Conservation (phyloP, 2,329 filamentous ascomycete species). For the Dothideomycetidae sp. region DNA sequence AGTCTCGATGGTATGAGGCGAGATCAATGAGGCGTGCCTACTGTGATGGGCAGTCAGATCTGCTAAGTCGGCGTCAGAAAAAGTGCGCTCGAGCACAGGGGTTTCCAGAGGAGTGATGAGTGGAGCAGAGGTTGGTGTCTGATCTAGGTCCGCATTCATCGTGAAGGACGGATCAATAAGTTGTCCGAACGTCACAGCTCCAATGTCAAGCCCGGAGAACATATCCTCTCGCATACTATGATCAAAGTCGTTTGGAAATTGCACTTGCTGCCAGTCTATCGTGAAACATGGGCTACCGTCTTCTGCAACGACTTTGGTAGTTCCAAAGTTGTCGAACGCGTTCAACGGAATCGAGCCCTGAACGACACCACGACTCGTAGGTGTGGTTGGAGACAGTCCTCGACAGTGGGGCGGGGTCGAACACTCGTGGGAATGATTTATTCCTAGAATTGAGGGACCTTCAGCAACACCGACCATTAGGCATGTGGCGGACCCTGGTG, state of each 20-base stretch:
- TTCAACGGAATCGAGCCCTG: slow-evolving; percentile 32
- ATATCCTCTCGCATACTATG: slow-evolving; percentile 30
- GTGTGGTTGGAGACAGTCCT: slow-evolving; percentile 24
- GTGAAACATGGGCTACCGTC: slow-evolving; percentile 33
- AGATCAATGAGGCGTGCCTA: slow-evolving; percentile 27
- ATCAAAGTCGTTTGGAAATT: slow-evolving; percentile 32
- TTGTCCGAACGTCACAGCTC: slow-evolving; percentile 22
- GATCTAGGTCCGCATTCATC: slow-evolving; percentile 32
- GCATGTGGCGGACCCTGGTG: background rate
- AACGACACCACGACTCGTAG: slow-evolving; percentile 27
- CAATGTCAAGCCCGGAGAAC: slow-evolving; percentile 33
- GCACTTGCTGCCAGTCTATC: slow-evolving; percentile 35
- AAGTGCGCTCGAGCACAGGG: slow-evolving; percentile 32
- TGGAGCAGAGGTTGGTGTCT: slow-evolving; percentile 23
- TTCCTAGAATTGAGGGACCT: slow-evolving; percentile 25
- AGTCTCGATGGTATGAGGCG: slow-evolving; percentile 10
- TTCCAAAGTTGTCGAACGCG: slow-evolving; percentile 32
- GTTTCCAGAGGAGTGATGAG: slow-evolving; percentile 34
- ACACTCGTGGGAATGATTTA: slow-evolving; percentile 28
- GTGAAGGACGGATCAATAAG: slow-evolving; percentile 29
- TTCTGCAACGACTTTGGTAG: slow-evolving; percentile 24
- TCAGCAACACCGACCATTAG: slow-evolving; percentile 16
- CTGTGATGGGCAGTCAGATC: slow-evolving; percentile 26
- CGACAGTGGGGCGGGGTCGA: slow-evolving; percentile 13
- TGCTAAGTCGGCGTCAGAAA: slow-evolving; percentile 33